Evolutionary conservation across 495 filamentous ascomycete genomes (phyloP), one percentile per base, ranked within the genome.

Genomic region (Pyrenula aspistea): DNA sequence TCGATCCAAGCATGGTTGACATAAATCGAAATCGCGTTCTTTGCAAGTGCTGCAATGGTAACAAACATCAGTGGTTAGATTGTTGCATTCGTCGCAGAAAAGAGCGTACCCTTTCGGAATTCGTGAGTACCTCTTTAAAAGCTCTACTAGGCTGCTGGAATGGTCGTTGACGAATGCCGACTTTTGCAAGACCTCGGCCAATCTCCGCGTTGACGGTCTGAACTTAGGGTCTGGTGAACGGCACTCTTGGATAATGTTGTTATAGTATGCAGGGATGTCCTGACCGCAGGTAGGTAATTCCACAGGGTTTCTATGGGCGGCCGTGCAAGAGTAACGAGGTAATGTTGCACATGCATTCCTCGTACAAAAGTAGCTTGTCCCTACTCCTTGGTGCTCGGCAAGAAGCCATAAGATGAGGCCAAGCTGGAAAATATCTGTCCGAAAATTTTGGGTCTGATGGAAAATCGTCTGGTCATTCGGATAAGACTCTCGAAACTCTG

Each of bases 381-480:
- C 31, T 19, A n/a, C 42, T 8, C 15, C 36, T 36, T 58, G 50
- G 15, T 59, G 57, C 55, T 59, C 55, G 23, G 54, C 54, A 10
- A 59, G 31, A 56, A 56, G 57, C 57, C 57, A 59, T n/a, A 59
- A 25, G 20, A 59, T 42, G 10, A 57, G 22, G 1, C 55, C 57
- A 24, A 59, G 54, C 54, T 59, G 57, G 42, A 59, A 59, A 22
- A 59, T 51, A 24, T 59, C 57, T 8, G 57, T 59, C 54, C 42
- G 55, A 51, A 56, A 59, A 49, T 51, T 57, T 20, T 8, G 8
- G 10, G 22, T 20, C 8, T 24, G 4, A 4, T 52, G 19, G 20
- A 19, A 10, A 52, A 52, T 52, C 51, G 23, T 22, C 23, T 12
- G 52, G n/a, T 57, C 20, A 24, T 22, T 47, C 15, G 8, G 4